phyloP scores from a whole-genome alignment of 345 rosid genomes.

The Populus ilicifolia region DNA sequence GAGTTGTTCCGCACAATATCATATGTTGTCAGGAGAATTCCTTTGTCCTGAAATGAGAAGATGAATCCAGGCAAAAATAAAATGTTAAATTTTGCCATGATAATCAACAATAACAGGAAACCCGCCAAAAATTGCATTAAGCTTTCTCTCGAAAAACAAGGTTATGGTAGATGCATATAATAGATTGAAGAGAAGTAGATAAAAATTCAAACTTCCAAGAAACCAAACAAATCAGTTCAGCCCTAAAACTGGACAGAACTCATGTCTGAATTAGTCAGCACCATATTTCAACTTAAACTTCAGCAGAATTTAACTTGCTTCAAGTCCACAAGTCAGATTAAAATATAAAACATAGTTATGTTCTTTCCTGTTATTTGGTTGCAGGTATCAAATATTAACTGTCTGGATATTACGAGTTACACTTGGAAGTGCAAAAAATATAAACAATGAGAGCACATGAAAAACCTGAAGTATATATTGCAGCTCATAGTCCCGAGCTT shows the following conservation, averaged over 20 bases:
- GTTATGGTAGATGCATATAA: background rate
- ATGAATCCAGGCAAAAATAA: slow-evolving; percentile 5
- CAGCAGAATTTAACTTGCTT: background rate
- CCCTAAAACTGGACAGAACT: background rate
- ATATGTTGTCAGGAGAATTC: slow-evolving; percentile 87
- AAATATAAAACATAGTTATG: background rate
- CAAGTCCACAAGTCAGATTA: background rate
- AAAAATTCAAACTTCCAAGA: background rate
- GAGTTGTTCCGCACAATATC: slow-evolving; percentile 88
- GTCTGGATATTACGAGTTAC: background rate
- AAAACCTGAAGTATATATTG: slow-evolving; percentile 78
- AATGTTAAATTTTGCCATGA: slow-evolving; percentile 1
- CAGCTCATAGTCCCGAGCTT: slow-evolving; percentile 85
- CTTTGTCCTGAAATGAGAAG: slow-evolving; percentile 59
- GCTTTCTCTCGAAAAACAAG: background rate
- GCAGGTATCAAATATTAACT: background rate
- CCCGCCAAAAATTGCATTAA: background rate
- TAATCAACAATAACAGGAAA: slow-evolving; percentile 3
- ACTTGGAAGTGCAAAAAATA: background rate
- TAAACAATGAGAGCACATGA: slow-evolving; percentile 12
- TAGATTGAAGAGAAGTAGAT: background rate
- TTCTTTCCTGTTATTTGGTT: background rate
- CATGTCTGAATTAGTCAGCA: background rate
- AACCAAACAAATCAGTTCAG: background rate
- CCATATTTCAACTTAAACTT: background rate